Percentiles rank a stretch among this genome's conserved stretches.
phyloP scores from a whole-genome alignment of 2,329 filamentous ascomycete species.

The Karstenula rhodostoma region DNA sequence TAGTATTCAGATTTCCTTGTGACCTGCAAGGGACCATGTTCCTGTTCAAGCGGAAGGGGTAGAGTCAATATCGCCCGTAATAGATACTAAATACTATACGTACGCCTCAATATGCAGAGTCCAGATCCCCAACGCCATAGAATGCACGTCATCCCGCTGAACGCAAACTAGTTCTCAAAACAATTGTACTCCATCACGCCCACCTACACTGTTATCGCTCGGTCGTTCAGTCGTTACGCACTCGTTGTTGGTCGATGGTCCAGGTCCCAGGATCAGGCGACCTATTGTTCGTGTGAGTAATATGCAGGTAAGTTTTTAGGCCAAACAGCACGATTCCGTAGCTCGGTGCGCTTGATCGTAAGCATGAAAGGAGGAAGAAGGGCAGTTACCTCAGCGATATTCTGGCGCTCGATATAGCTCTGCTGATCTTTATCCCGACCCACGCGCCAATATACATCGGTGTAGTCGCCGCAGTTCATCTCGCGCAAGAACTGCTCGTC shows the following conservation, averaged over 20 bases:
- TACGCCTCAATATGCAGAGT: background rate
- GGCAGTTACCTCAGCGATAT: constrained; percentile 50
- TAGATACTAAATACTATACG: background rate
- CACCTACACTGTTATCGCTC: background rate
- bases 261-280: constrained; percentile 11
- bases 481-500: constrained; percentile 94
- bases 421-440: constrained; percentile 84
- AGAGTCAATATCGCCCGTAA: too few species aligned
- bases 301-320: constrained; percentile 2
- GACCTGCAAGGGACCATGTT: too few species aligned
- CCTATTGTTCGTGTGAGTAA: background rate
- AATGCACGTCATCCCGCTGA: background rate
- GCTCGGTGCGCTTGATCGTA: background rate
- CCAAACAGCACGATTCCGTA: background rate
- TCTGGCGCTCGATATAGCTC: constrained; percentile 77
- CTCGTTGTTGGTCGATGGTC: background rate
- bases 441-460: constrained; percentile 90
- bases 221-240: background rate
- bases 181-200: background rate
- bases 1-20: too few species aligned
- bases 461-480: constrained; percentile 94
- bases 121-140: background rate
- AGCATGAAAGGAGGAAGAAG: constrained; percentile 4
- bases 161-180: background rate
- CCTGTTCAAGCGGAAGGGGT: too few species aligned